Conservation (phyloP, 1,284 basidiomycete species). For the Ceratobasidium sp. region DNA sequence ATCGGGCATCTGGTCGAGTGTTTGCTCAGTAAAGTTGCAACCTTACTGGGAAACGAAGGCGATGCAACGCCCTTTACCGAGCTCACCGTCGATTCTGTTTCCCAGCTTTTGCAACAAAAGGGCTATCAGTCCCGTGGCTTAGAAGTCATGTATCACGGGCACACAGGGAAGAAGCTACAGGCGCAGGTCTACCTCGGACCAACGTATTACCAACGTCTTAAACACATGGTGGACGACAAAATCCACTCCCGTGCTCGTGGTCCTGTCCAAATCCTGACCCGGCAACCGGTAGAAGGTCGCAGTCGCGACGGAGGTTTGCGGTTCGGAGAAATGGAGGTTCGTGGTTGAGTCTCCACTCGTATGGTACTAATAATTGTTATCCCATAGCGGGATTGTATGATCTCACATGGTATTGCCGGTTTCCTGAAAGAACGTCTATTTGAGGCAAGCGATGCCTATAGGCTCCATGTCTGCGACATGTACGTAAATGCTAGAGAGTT, state of each 20-base stretch:
- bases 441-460: constrained; percentile 93
- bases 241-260: constrained; percentile 98
- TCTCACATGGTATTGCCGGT: constrained; percentile 97
- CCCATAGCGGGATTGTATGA: constrained; percentile 91
- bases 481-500: constrained; percentile 54
- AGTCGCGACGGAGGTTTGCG: constrained; percentile 98
- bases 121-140: constrained; percentile 96
- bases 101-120: constrained; percentile 76
- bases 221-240: constrained; percentile 99
- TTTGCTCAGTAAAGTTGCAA: constrained; percentile 94
- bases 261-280: constrained; percentile 95
- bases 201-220: constrained; percentile 98
- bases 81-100: constrained; percentile 95
- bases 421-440: constrained; percentile 97
- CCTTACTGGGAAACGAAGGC: constrained; percentile 94
- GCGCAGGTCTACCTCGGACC: constrained; percentile 98
- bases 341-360: constrained; percentile 34
- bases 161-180: constrained; percentile 95
- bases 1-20: constrained; percentile 99
- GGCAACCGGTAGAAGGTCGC: constrained; percentile 99
- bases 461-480: constrained; percentile 96
- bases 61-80: constrained; percentile 99
- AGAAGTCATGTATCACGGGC: constrained; percentile 99
- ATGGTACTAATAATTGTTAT: constrained; percentile 12
- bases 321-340: constrained; percentile 98